phyloP scores from a whole-genome alignment of 768 basidiomycete genomes.

The Lentinula sp. region DNA sequence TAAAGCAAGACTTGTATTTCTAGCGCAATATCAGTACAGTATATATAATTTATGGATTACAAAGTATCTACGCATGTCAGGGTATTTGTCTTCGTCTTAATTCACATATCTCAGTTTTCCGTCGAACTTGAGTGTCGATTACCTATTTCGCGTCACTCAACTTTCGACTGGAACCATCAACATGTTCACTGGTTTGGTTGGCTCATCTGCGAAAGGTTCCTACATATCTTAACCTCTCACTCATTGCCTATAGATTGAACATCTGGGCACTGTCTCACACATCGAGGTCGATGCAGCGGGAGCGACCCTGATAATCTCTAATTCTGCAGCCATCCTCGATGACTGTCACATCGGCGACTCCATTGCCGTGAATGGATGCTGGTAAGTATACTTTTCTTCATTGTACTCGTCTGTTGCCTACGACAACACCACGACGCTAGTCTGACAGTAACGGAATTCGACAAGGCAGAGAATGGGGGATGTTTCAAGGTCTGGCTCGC shows the following conservation, averaged over 20 bases:
- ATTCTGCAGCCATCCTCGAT: constrained; percentile 65
- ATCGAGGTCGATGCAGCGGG: constrained; percentile 66
- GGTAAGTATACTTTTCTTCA: neutral
- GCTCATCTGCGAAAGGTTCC: constrained; percentile 15
- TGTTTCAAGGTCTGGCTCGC: constrained; percentile 95
- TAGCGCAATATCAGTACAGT: neutral
- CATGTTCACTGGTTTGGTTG: constrained; percentile 81
- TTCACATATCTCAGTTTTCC: neutral
- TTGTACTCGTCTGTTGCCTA: neutral
- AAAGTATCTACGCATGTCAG: neutral
- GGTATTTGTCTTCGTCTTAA: neutral
- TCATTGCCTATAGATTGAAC: constrained; percentile 65
- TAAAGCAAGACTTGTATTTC: neutral
- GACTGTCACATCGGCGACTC: constrained; percentile 96
- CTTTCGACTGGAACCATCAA: neutral
- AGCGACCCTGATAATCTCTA: constrained; percentile 73
- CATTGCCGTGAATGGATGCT: constrained; percentile 74
- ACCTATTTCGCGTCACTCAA: neutral
- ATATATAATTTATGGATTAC: neutral
- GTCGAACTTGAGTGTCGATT: neutral
- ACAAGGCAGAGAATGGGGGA: constrained; percentile 52
- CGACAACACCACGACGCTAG: constrained; percentile 31
- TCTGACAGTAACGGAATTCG: constrained; percentile 86
- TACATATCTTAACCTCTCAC: constrained; percentile 4
- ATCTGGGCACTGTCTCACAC: constrained; percentile 67